A percentile compares a stretch with the other conserved stretches of the same genome.
Conservation (phyloP, 257 asterid species). For the Solanum ossicruentum region DNA sequence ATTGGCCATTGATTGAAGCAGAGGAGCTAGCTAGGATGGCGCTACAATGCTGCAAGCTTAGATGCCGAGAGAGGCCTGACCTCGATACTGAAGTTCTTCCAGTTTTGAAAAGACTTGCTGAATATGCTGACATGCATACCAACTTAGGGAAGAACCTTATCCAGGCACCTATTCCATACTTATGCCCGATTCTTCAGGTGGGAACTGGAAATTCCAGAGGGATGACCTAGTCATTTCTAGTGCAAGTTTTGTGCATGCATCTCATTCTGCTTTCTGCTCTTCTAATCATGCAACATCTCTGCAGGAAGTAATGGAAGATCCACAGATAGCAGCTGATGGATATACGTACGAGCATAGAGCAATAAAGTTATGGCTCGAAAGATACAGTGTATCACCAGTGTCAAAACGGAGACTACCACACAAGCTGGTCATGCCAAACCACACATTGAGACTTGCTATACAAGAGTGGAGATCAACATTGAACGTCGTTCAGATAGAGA, state of each 20-base stretch:
- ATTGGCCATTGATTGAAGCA: constrained; percentile 68
- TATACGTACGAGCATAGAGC: constrained; percentile 73
- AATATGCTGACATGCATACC: constrained; percentile 35
- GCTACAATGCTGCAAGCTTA: constrained; percentile 51
- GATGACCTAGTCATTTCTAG: not conserved
- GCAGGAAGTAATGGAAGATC: constrained; percentile 86
- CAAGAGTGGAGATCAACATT: constrained; percentile 41
- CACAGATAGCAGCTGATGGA: constrained; percentile 84
- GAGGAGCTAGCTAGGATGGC: constrained; percentile 53
- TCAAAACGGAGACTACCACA: constrained; percentile 39
- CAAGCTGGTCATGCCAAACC: constrained; percentile 61
- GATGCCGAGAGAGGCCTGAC: constrained; percentile 90
- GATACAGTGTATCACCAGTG: constrained; percentile 53
- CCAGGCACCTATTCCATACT: constrained; percentile 51
- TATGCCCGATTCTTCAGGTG: constrained; percentile 87
- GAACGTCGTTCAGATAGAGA: not conserved
- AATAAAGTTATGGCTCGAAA: constrained; percentile 55
- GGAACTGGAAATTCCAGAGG: not conserved
- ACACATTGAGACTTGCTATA: constrained; percentile 51
- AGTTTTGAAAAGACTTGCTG: constrained; percentile 44
- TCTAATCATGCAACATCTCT: not conserved
- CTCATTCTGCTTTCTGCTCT: constrained; percentile 1
- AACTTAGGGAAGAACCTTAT: constrained; percentile 9
- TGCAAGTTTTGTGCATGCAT: not conserved
- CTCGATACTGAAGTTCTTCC: constrained; percentile 79